Evolutionary conservation across 768 basidiomycete species (phyloP), one percentile per base, ranked within the genome.

Genomic region (Boletus fagicola): DNA sequence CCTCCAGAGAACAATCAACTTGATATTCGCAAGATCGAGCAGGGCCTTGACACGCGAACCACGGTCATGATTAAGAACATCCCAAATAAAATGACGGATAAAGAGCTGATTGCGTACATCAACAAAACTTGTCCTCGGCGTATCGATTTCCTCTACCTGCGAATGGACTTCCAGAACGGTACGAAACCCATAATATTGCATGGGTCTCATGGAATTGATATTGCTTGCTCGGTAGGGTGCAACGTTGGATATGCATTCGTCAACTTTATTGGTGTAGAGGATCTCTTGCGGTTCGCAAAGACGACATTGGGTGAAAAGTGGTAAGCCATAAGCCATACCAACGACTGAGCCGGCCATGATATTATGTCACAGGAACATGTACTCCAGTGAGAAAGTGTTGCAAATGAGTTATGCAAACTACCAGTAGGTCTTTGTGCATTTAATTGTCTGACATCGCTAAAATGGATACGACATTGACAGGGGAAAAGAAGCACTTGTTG

Each of bases 321-420:
- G 92, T 90, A 45, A 62, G 80, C 69, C 18, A 33, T 10, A 15
- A 43, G 15, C 22, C 39, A 45, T 51, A 10, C 12, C 6, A 33
- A 57, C 20, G 42, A 48, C 49, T 31, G 58, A 49, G 22, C 44
- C 33, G 38, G 33, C 10, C 12, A 44, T 57, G 39, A 64, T 44
- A 53, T 33, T 52, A 24, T 59, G 51, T 20, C 24, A 16, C 68
- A 92, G 90, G 91, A 94, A 95, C 68, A 86, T 92, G 85, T 94
- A 91, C 68, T 89, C 89, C 10, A 92, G 90, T 59, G 90, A 94
- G 72, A 95, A 95, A 67, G 86, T 93, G 10, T 73, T 94, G 51
- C 88, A 94, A 65, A 92, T 94, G 87, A 89, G 88, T 62, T 95
- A 94, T 68, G 94, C 93, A 4, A 94, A 92, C 63, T 93, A 91